A percentile compares a stretch with the other conserved stretches of the same genome.
Conservation (phyloP, 1,284 basidiomycete species). For the Pseudozyma sp. region DNA sequence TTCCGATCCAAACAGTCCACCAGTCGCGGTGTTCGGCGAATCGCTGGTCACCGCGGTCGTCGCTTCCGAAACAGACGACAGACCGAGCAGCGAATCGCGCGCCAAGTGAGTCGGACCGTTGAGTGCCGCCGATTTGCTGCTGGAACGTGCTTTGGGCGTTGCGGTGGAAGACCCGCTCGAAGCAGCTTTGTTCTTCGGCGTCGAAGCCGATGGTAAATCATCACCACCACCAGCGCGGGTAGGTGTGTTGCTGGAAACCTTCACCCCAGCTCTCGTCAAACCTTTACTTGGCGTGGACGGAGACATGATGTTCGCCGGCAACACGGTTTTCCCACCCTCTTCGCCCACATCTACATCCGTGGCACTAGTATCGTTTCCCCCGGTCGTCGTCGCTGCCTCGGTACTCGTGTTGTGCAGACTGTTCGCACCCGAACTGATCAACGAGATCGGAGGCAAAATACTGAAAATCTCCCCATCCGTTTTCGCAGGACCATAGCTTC, state of each 20-base stretch:
- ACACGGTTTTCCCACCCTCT: constrained; percentile 16
- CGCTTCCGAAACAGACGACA: constrained; percentile 45
- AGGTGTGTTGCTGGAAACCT: constrained; percentile 18
- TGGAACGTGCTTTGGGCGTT: constrained; percentile 24
- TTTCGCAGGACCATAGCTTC: constrained; percentile 87
- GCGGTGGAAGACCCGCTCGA: background rate
- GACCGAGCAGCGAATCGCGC: constrained; percentile 35
- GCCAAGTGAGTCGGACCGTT: constrained; percentile 24
- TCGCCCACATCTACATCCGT: constrained; percentile 18
- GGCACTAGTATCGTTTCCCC: constrained; percentile 29
- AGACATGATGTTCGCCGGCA: constrained; percentile 50
- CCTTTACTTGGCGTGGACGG: constrained; percentile 52
- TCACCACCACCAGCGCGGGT: constrained; percentile 20
- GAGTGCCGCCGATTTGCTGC: constrained; percentile 1
- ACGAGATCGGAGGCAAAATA: constrained; percentile 71
- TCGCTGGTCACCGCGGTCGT: constrained; percentile 24
- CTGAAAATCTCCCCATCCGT: constrained; percentile 91
- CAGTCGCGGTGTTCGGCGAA: constrained; percentile 22
- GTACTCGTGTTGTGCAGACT: constrained; percentile 42
- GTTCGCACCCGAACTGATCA: constrained; percentile 45
- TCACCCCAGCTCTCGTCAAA: constrained; percentile 19
- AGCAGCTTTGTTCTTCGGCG: constrained; percentile 15
- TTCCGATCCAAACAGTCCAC: constrained; percentile 43
- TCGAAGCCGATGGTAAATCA: constrained; percentile 32
- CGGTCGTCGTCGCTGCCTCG: constrained; percentile 19